These are phyloP conservation scores for Fusarium incarnatum DNA, from an alignment of 2,329 filamentous ascomycete genomes.

Conservation along the genomic window DNA sequence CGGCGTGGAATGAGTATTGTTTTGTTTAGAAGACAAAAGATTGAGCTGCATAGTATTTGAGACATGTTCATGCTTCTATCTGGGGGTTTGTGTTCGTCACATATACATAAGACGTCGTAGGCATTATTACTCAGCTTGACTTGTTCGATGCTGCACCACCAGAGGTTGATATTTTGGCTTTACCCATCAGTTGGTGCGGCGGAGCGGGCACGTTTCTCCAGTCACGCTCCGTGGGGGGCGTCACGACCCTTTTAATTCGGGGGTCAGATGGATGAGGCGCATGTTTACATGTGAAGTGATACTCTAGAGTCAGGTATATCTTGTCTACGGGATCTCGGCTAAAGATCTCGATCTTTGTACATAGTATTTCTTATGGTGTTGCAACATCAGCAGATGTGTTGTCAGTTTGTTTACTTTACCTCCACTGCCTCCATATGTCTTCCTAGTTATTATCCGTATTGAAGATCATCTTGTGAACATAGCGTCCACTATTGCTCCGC, in stretches of 20 bases:
- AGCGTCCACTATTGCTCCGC: constrained; percentile 6
- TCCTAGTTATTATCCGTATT: not conserved
- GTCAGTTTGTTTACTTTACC: not conserved
- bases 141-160: constrained; percentile 8
- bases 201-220: constrained; percentile 26
- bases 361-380: not conserved
- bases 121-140: not conserved
- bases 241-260: constrained; percentile 18
- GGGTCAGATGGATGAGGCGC: constrained; percentile 35
- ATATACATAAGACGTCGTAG: not conserved
- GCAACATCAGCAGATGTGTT: not conserved
- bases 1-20: not conserved
- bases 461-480: constrained; percentile 2
- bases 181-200: constrained; percentile 17
- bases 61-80: not conserved
- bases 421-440: not conserved
- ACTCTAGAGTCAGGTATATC: constrained; percentile 12
- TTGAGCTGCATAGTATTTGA: not conserved
- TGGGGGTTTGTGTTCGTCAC: not conserved
- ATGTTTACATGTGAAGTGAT: constrained; percentile 35
- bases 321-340: constrained; percentile 21
- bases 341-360: constrained; percentile 25
- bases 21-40: not conserved
- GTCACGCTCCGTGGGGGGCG: constrained; percentile 36
- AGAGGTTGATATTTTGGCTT: not conserved